Base-by-base conservation (phyloP, 2,329 filamentous ascomycete genomes). In the Aspergillus eucalypticola region DNA sequence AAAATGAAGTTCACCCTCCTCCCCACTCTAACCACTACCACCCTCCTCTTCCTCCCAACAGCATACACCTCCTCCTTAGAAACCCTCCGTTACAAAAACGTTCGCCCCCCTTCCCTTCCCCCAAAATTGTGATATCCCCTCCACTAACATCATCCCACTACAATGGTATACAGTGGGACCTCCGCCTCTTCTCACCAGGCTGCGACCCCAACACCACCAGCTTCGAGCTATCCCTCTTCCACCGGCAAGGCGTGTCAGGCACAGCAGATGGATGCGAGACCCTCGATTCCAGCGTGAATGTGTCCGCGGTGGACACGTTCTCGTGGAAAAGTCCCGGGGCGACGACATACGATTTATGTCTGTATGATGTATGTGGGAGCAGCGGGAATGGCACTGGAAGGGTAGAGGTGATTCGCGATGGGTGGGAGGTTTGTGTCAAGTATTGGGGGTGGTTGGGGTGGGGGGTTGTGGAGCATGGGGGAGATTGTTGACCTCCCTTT, bases 131-230 rank as follows among this genome's bases (percentile, higher is more conserved):
- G 5, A 39, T n/a, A 23, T 19, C 8, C 23, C 29, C 10, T 15
- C n/a, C 13, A 25, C 15, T 23, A 17, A 58, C 39, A 62, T 5
- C 11, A 2, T 2, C 25, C 21, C 21, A 61, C 39, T 54, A n/a
- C 19, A 27, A 41, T 29, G 7, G 29, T 38, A 23, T 21, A 42
- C n/a, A 71, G 70, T 72, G 70, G 70, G 68, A 72, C 49, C 63
- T 76, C 42, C 70, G 66, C 53, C 67, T 75, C 27, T 69, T 75
- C 53, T 66, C 63, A 51, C 68, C 67, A 19, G 71, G 71, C 55
- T 76, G 74, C 62, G 52, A 66, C 52, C 59, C 64, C 3, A 62
- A 66, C 42, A 23, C 29, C 21, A 64, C 64, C 35, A 68, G 66
- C 27, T 50, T 66, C 50, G 52, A 65, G 23, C 46, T 64, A 6